Evolutionary conservation across 345 rosid genomes (phyloP).

Genomic region (Eucalyptus marginata): DNA sequence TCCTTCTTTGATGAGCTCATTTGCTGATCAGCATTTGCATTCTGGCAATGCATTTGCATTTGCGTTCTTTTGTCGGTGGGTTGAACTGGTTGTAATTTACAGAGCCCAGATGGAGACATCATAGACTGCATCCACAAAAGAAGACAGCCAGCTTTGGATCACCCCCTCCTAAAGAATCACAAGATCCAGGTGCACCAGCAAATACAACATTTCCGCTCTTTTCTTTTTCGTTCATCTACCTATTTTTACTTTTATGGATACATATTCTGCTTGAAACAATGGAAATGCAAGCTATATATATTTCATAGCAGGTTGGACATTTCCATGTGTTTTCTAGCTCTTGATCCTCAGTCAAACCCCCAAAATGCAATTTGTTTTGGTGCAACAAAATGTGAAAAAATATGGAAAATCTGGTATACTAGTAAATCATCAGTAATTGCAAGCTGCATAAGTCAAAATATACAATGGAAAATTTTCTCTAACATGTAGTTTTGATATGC

Average conservation of each 20-base stretch:
- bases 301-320: not conserved
- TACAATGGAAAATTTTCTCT: not conserved
- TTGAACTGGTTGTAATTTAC: not conserved
- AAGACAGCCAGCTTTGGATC: constrained; percentile 93
- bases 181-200: constrained; percentile 68
- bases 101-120: constrained; percentile 87
- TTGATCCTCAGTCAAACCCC: not conserved
- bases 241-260: not conserved
- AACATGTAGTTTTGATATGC: not conserved
- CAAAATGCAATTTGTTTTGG: not conserved
- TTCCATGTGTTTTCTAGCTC: not conserved
- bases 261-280: not conserved
- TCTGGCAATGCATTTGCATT: not conserved
- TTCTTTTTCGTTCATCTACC: not conserved
- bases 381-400: not conserved
- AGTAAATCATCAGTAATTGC: not conserved
- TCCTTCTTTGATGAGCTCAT: not conserved
- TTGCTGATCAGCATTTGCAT: not conserved
- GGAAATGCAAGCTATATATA: not conserved
- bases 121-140: constrained; percentile 83
- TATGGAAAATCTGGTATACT: not conserved
- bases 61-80: not conserved
- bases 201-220: not conserved
- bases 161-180: constrained; percentile 83
- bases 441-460: not conserved